A percentile compares a stretch with the other conserved stretches of the same genome.
These are phyloP conservation scores for Blastobotrys ciferrii DNA, from an alignment of 1,139 yeast species.

Conservation along the genomic window DNA sequence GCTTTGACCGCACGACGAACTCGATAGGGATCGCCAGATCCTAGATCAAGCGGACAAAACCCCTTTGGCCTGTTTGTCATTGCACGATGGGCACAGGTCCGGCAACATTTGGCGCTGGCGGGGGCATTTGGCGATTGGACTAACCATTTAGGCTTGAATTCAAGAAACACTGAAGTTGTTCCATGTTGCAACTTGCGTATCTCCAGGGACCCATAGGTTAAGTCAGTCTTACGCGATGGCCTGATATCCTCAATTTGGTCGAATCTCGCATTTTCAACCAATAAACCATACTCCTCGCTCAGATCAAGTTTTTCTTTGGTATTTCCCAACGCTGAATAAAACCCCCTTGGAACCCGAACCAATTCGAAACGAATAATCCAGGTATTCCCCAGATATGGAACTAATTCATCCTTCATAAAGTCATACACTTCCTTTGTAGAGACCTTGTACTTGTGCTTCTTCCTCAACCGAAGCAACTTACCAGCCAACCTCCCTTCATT, in stretches of 20 bases:
- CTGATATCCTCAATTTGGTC: not conserved
- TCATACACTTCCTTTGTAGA: constrained; percentile 19
- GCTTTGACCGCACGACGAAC: constrained; percentile 18
- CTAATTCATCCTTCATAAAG: constrained; percentile 19
- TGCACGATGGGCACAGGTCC: constrained; percentile 45
- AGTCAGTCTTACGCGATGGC: not conserved
- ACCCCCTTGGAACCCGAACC: not conserved
- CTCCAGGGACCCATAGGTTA: constrained; percentile 1
- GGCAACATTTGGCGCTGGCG: constrained; percentile 33
- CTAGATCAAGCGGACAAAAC: constrained; percentile 41
- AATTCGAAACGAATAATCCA: constrained; percentile 1
- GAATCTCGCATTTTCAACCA: constrained; percentile 3
- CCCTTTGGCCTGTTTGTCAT: constrained; percentile 30
- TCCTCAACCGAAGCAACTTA: constrained; percentile 28
- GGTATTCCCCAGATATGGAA: constrained; percentile 7
- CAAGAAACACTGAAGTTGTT: constrained; percentile 27
- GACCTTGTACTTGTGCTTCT: constrained; percentile 20
- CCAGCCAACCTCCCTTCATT: constrained; percentile 16
- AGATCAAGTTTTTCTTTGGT: constrained; percentile 5
- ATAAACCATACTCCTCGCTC: not conserved
- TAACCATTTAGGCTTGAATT: constrained; percentile 50
- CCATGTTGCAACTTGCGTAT: constrained; percentile 5
- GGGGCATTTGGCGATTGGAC: constrained; percentile 39
- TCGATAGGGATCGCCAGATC: constrained; percentile 19
- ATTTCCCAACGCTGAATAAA: constrained; percentile 5